These are phyloP conservation scores for Dothideomycetes sp. DNA, from an alignment of 2,329 filamentous ascomycete genomes.

Conservation along the genomic window DNA sequence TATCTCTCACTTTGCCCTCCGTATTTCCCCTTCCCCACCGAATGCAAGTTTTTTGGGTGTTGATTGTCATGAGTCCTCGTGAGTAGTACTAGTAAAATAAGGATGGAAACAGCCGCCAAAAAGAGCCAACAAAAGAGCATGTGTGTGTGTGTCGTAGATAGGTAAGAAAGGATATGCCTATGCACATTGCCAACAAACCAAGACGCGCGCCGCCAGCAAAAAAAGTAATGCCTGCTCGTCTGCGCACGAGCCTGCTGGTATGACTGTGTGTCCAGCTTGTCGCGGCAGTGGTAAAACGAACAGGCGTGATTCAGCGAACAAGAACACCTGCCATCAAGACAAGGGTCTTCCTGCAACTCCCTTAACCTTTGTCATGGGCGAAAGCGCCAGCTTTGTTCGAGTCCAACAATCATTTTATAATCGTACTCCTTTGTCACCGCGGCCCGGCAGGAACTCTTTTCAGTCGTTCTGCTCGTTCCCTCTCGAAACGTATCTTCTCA, in stretches of 20 bases:
- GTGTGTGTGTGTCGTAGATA: not conserved
- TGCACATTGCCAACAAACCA: no score
- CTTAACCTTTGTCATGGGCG: no score
- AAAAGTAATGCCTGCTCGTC: no score
- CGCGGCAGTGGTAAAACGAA: no score
- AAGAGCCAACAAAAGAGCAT: not conserved
- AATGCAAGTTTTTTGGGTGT: not conserved
- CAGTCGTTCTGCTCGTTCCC: slow-evolving; percentile 9
- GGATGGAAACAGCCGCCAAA: no score
- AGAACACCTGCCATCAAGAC: not conserved
- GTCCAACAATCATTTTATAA: not conserved
- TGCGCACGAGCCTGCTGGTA: no score
- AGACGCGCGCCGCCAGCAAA: no score
- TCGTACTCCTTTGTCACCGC: not conserved
- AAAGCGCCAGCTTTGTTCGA: not conserved
- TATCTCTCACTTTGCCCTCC: no score
- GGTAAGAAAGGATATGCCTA: not conserved
- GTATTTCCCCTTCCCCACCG: no score
- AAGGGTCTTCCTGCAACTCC: not conserved
- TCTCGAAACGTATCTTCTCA: slow-evolving; percentile 11
- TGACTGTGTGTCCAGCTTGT: no score
- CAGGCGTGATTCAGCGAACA: no score
- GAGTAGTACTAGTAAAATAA: no score
- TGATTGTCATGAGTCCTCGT: not conserved
- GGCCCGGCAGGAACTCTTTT: not conserved